Evolutionary conservation across 140 eudicot species (phyloP), one percentile per base, ranked within the genome.

Genomic region (Anethum foeniculum): DNA sequence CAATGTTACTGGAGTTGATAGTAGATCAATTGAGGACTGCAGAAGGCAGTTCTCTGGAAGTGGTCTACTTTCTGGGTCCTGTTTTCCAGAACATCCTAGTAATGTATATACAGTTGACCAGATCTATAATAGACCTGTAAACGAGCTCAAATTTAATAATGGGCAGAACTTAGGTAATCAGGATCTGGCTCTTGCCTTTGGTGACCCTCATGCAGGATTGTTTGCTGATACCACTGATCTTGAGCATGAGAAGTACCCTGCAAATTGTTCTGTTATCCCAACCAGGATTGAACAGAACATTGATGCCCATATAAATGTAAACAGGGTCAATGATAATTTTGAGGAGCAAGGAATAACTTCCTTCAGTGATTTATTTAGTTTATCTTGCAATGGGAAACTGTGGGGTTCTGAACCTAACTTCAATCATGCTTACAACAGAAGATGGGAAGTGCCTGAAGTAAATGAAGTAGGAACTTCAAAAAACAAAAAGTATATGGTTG

Each of bases 121-220:
- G 83, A 84, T 86, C 44, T 84, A 86, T 83, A 74, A 85, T 25
- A 83, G 85, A 39, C 69, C 91, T 0, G 64, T 85, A 52, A 83
- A 85, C 60, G 88, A 87, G 48, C 86, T 85, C 32, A 84, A 89
- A 81, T 83, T 85, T 80, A 85, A 78, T 76, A 89, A 84, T 56
- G 78, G 75, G 18, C 86, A 80, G 48, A 87, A 81, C 84, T 72
- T 88, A 7, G 83, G 82, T 54, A 80, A 81, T 79, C 85, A 89
- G 67, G 91, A 88, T 49, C 80, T 88, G 58, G 90, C 86, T 77
- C 93, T 93, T 84, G 88, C 87, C 83, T 93, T 88, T 82, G 88
- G 86, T 41, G 81, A 83, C 77, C 84, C 85, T 51, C 86, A 81
- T 28, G 83, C 81, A n/a, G 90, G 80, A 27, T 51, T 85, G 77